Conservation (phyloP, 2,329 filamentous ascomycete genomes). For the Beauveria pseudobassiana region DNA sequence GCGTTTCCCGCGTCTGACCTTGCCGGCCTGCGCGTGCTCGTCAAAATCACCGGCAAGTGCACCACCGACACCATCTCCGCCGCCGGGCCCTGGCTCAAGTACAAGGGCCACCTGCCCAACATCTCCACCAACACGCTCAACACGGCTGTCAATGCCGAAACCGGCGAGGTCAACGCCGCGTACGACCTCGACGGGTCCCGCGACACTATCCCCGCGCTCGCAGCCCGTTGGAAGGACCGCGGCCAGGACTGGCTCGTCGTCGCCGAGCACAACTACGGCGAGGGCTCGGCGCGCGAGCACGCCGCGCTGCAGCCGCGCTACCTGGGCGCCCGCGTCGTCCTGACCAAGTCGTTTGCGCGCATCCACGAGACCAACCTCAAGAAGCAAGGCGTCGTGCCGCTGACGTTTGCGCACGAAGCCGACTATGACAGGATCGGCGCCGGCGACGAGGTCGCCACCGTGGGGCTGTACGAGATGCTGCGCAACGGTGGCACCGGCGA, state of each 20-base stretch:
- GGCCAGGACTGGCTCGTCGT: slow-evolving; percentile 84
- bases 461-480: slow-evolving; percentile 78
- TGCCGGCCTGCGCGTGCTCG: slow-evolving; percentile 71
- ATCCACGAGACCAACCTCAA: slow-evolving; percentile 96
- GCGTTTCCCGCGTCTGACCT: slow-evolving; percentile 75
- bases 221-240: slow-evolving; percentile 69
- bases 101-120: slow-evolving; percentile 98
- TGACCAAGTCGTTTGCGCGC: slow-evolving; percentile 80
- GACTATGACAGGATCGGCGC: slow-evolving; percentile 82
- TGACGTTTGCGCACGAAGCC: slow-evolving; percentile 80
- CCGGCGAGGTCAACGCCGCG: slow-evolving; percentile 84
- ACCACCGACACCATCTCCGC: slow-evolving; percentile 98
- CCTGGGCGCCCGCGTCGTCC: slow-evolving; percentile 75
- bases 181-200: slow-evolving; percentile 74
- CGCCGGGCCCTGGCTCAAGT: slow-evolving; percentile 95
- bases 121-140: slow-evolving; percentile 97
- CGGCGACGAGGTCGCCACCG: slow-evolving; percentile 74
- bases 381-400: slow-evolving; percentile 92
- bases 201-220: slow-evolving; percentile 80
- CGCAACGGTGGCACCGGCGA: slow-evolving; percentile 69
- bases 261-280: slow-evolving; percentile 95
- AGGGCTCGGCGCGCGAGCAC: slow-evolving; percentile 83
- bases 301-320: slow-evolving; percentile 87
- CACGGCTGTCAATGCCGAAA: slow-evolving; percentile 86
- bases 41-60: slow-evolving; percentile 96